phyloP scores from a whole-genome alignment of 352 stramenopile genomes.

The Globisporangium cylindrosporum region DNA sequence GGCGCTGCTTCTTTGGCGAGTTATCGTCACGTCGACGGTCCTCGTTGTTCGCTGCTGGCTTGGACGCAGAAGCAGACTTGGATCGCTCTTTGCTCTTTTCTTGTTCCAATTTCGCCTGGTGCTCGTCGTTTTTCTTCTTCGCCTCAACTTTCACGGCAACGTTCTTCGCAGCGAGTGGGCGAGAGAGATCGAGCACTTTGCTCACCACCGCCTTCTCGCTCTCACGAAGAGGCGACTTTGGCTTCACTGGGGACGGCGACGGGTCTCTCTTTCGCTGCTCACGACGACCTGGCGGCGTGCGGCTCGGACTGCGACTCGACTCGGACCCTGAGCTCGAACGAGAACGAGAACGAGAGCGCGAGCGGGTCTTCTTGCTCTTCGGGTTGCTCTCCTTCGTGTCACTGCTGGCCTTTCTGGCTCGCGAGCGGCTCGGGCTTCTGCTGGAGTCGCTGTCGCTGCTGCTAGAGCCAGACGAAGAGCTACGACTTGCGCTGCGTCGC shows the following conservation, averaged over 20 bases:
- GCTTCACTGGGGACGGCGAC: background rate
- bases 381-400: background rate
- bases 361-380: background rate
- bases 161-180: constrained; percentile 11
- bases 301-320: constrained; percentile 13
- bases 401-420: constrained; percentile 12
- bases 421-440: constrained; percentile 23
- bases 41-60: background rate
- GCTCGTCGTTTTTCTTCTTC: constrained; percentile 9
- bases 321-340: constrained; percentile 19
- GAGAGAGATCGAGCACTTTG: constrained; percentile 19
- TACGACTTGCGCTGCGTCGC: constrained; percentile 15
- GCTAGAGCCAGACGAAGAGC: constrained; percentile 24
- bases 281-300: constrained; percentile 8
- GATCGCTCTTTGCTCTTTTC: background rate
- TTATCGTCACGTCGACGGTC: background rate
- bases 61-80: background rate
- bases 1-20: constrained; percentile 7
- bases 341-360: constrained; percentile 16
- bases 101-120: background rate
- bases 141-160: constrained; percentile 1
- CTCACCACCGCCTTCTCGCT: constrained; percentile 2
- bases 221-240: background rate
- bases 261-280: background rate
- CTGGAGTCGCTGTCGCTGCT: constrained; percentile 22